Conservation (phyloP, 2,329 filamentous ascomycete species). For the Penicillium rolfsii region DNA sequence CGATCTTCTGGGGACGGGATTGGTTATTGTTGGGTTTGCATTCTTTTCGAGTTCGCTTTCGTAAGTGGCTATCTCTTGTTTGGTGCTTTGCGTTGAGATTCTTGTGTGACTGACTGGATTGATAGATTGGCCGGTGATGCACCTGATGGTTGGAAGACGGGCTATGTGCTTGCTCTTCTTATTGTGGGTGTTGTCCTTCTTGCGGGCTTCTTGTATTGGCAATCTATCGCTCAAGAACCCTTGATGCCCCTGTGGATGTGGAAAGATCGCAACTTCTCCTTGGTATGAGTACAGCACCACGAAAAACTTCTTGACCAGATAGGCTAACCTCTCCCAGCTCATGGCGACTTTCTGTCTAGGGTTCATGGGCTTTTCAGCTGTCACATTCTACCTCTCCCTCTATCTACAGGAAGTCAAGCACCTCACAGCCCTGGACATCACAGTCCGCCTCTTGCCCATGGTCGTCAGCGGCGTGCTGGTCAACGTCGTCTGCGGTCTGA, state of each 20-base stretch:
- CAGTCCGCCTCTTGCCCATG: constrained; percentile 67
- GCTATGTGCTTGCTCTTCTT: constrained; percentile 65
- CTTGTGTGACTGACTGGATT: constrained; percentile 7
- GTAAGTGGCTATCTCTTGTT: constrained; percentile 41
- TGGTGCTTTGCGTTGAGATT: background rate
- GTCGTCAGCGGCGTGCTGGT: constrained; percentile 65
- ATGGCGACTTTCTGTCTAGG: constrained; percentile 62
- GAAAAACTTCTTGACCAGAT: background rate
- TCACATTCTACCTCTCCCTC: constrained; percentile 66
- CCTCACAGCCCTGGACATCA: constrained; percentile 61
- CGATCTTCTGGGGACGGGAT: constrained; percentile 62
- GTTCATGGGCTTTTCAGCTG: constrained; percentile 64
- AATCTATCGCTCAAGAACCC: constrained; percentile 55
- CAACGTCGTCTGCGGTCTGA: constrained; percentile 64
- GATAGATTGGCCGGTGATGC: constrained; percentile 56
- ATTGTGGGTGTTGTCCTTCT: constrained; percentile 63
- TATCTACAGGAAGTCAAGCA: constrained; percentile 64
- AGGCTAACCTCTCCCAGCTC: constrained; percentile 44
- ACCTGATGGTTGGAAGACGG: constrained; percentile 63
- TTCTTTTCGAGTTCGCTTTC: constrained; percentile 66
- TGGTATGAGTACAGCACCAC: constrained; percentile 48
- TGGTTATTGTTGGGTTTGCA: constrained; percentile 67
- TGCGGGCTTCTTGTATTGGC: constrained; percentile 64
- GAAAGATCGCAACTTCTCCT: constrained; percentile 65
- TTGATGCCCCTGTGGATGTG: constrained; percentile 60